These are phyloP conservation scores for Amniculicola lignicola DNA, from an alignment of 495 filamentous ascomycete species.

Conservation along the genomic window DNA sequence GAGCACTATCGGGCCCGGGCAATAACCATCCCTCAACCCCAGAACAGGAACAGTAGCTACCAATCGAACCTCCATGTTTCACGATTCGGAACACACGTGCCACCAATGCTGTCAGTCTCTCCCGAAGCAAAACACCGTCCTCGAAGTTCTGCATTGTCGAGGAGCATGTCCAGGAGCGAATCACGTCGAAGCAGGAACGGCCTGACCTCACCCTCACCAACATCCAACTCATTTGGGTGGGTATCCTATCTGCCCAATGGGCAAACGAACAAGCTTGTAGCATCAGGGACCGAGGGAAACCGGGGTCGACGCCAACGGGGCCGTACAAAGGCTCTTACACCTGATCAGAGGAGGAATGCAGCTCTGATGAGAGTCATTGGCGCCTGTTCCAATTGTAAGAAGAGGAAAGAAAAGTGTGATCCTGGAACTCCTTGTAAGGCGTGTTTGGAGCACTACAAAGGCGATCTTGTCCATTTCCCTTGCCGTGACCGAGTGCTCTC, in stretches of 20 bases:
- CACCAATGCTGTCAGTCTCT: slow-evolving; percentile 8
- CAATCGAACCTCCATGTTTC: neutral
- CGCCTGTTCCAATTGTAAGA: slow-evolving; percentile 31
- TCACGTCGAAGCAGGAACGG: slow-evolving; percentile 7
- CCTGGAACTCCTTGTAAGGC: slow-evolving; percentile 33
- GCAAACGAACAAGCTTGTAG: slow-evolving; percentile 15
- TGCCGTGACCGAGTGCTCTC: slow-evolving; percentile 28
- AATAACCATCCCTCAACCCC: slow-evolving; percentile 24
- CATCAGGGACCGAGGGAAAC: slow-evolving; percentile 18
- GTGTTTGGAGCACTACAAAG: slow-evolving; percentile 34
- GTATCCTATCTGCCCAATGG: slow-evolving; percentile 29
- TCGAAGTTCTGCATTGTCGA: neutral
- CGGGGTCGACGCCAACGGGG: slow-evolving; percentile 19
- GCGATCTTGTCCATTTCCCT: slow-evolving; percentile 24
- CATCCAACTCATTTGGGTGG: slow-evolving; percentile 26
- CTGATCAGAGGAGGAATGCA: slow-evolving; percentile 28
- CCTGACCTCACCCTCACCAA: slow-evolving; percentile 18
- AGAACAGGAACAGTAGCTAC: neutral
- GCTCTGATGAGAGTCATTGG: slow-evolving; percentile 29
- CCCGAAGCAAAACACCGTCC: slow-evolving; percentile 9
- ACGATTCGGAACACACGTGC: neutral
- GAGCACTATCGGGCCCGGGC: slow-evolving; percentile 5
- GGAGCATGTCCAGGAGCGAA: slow-evolving; percentile 9
- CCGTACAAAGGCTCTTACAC: slow-evolving; percentile 19
- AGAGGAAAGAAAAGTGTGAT: slow-evolving; percentile 31